Conservation (phyloP, 2,329 filamentous ascomycete species). For the Zarea fungicola region DNA sequence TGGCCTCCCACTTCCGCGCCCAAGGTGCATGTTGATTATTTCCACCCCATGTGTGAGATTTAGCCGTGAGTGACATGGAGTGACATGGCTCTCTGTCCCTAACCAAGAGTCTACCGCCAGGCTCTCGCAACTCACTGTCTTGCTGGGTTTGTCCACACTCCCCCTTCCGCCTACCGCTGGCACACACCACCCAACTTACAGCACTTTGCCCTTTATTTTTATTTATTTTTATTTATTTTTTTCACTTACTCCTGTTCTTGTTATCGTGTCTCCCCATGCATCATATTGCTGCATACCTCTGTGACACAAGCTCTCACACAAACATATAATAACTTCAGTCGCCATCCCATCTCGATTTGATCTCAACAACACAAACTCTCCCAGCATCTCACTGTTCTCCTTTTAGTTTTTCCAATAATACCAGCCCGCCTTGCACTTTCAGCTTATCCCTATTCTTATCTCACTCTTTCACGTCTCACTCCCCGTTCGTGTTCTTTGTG, state of each 20-base stretch:
- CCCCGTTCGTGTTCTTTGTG: neutral
- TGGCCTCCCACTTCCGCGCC: too few relatives aligned
- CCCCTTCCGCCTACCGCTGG: conserved; percentile 1
- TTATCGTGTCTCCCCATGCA: neutral
- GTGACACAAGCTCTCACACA: conserved; percentile 7
- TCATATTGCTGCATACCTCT: neutral
- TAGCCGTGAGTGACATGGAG: too few relatives aligned
- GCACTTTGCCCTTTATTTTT: neutral
- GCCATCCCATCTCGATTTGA: conserved; percentile 5
- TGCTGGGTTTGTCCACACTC: conserved; percentile 2
- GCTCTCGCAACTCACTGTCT: neutral
- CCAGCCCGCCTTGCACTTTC: neutral
- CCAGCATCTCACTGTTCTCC: neutral
- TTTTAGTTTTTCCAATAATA: neutral
- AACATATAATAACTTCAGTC: conserved; percentile 10
- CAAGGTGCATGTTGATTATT: too few relatives aligned
- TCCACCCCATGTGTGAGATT: too few relatives aligned
- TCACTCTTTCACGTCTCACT: neutral
- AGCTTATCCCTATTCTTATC: neutral
- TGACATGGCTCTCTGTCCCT: too few relatives aligned
- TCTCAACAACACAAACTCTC: conserved; percentile 1
- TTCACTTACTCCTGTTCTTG: neutral
- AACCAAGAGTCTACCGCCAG: neutral
- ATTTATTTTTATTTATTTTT: neutral
- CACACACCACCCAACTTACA: conserved; percentile 10